Evolutionary conservation across 202 grass and related monocot species (phyloP), one percentile per base, ranked within the genome.

Genomic region (Zizania palustris): DNA sequence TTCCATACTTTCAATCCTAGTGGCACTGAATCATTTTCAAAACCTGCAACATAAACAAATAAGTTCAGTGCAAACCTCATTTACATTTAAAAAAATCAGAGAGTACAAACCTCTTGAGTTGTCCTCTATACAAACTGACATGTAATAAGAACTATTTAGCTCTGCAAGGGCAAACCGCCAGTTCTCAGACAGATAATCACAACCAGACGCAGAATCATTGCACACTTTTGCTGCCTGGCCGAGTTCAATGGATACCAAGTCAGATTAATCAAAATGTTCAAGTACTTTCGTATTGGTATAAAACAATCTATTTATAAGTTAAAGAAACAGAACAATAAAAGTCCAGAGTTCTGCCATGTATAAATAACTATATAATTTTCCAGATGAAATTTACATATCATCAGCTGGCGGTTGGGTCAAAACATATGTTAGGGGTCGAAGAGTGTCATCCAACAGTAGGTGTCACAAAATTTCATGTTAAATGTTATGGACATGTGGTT

Each of bases 1-100:
- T 86, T 92, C 96, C 96, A 98, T 74, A 92, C 85, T 72, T 92
- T 87, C 72, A 95, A 75, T 69, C 75, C 81, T 65, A 89, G 48
- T 10, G 79, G 73, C 18, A 71, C 46, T 45, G 44, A 55, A 11
- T 65, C 80, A 22, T 95, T 84, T 44, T 84, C 89, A 82, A 49
- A 71, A 68, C 56, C 87, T 93, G 73, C 67, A 76, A 50, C 37
- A 91, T 80, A 44, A 16, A 73, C 16, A 15, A 69, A 38, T 3
- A 61, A 1, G 50, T 84, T 51, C 0, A 36, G 43, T 21, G 40
- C 60, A 79, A 65, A 98, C 89, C 91, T 88, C 51, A 20, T n/a
- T n/a, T 55, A 55, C 7, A 7, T 55, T n/a, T 20, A 1, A 20
- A 3, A 55, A 19, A 55, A 20, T 0, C 18, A 20, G 9, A n/a